phyloP scores from a whole-genome alignment of 305 asterid genomes.

The Fraxinus angustifolia region DNA sequence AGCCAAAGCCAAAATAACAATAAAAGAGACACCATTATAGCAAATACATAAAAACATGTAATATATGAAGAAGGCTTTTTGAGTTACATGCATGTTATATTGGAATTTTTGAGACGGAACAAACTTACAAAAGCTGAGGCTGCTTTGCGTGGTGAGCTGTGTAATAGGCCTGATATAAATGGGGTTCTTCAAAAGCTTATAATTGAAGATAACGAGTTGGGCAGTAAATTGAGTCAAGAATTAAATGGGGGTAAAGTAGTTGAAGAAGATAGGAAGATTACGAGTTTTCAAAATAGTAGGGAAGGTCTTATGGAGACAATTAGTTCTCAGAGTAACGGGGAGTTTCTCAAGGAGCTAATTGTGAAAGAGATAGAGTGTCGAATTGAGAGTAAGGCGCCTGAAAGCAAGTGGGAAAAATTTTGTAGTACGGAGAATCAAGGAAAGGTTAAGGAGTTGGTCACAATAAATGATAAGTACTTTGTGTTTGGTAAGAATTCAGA shows the following conservation, averaged over 20 bases:
- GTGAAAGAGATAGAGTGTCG: conserved; percentile 87
- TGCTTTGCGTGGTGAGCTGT: conserved; percentile 72
- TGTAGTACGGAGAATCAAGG: conserved; percentile 38
- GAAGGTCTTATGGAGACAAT: conserved; percentile 37
- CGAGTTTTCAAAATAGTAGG: conserved; percentile 30
- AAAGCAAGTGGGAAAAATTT: conserved; percentile 46
- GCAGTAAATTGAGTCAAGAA: conserved; percentile 40
- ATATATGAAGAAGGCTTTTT: too few relatives aligned
- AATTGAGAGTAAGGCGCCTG: conserved; percentile 50
- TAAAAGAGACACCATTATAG: too few relatives aligned
- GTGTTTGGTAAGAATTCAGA: conserved; percentile 54
- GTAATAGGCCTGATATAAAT: conserved; percentile 58
- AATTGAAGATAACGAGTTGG: conserved; percentile 48
- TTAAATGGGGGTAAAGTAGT: conserved; percentile 39
- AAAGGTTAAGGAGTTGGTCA: conserved; percentile 44
- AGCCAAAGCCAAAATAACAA: too few relatives aligned
- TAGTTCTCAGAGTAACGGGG: conserved; percentile 35
- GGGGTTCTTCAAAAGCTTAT: conserved; percentile 58
- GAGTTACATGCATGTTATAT: too few relatives aligned
- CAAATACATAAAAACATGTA: too few relatives aligned
- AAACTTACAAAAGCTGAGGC: conserved; percentile 80
- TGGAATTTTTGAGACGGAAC: conserved; percentile 70
- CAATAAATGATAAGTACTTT: conserved; percentile 50
- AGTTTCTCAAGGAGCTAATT: conserved; percentile 66
- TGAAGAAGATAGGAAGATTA: conserved; percentile 33